Base-by-base conservation (phyloP, 108 stramenopile genomes). In the Nitzschia palea region DNA sequence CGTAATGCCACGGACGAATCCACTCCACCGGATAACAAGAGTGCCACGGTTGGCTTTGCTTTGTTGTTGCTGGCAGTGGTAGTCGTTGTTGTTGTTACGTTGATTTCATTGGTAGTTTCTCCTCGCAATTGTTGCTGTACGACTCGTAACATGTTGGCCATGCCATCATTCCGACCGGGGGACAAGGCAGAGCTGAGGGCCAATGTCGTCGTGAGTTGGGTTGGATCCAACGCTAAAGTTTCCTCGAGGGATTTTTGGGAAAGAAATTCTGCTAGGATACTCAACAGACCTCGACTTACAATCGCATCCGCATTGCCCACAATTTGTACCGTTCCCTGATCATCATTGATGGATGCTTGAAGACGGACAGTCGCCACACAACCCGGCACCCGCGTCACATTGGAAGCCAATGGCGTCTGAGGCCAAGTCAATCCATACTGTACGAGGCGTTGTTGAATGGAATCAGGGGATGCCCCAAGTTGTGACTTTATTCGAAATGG, bases 1-100 rank as follows among this genome's bases (percentile, higher is more conserved):
- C 84, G 78, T 40, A 97, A 78, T 2, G 98, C 97, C 15, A 98
- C 96, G 4, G 95, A 95, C 2, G 94, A 95, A 76, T 98, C 98
- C 22, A 98, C 97, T 23, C 98, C 98, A 20, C 96, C 97, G n/a
- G 93, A 95, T 12, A 98, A 69, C 12, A 97, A 80, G 77, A 98
- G 73, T 8, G 98, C 96, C 42, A 96, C 94, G 6, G 73, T 88
- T 33, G 80, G 80, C 57, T 58, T 62, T 0, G 10, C 67, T 56
- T 53, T 28, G 25, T 36, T 36, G 63, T 1, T 44, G 48, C 34
- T 48, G 22, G 20, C 4, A 30, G 0, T 25, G 32, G 31, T 20
- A 12, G 14, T 23, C 22, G 25, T 34, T 10, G 17, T 6, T 23
- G 31, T 33, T 35, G 25, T 43, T 31, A 25, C 25, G 32, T 22